These are phyloP conservation scores for Fusarium chaquense DNA, from an alignment of 2,329 filamentous ascomycete species.

Conservation along the genomic window DNA sequence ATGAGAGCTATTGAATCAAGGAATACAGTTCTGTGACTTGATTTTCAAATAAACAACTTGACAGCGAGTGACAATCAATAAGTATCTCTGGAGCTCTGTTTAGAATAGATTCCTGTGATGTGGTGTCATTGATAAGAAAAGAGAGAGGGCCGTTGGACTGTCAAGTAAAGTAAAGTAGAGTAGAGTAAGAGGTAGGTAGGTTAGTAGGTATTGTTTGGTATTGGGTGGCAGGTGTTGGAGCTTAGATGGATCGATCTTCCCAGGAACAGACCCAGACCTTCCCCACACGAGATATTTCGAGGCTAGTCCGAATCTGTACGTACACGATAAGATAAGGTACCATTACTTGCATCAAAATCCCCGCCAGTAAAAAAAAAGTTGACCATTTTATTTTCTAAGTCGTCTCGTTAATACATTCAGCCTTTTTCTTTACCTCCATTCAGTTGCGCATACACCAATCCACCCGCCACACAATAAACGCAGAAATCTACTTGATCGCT, in stretches of 20 bases:
- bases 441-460: neutral
- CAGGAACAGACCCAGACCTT: slow-evolving; percentile 29
- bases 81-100: neutral
- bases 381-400: slow-evolving; percentile 12
- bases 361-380: slow-evolving; percentile 43
- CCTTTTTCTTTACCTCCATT: neutral
- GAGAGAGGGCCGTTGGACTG: neutral
- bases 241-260: slow-evolving; percentile 32
- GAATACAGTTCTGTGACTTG: slow-evolving; percentile 2
- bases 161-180: neutral
- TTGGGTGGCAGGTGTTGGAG: slow-evolving; percentile 11
- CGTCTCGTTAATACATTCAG: neutral
- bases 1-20: slow-evolving; percentile 17
- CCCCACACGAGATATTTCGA: slow-evolving; percentile 24
- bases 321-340: slow-evolving; percentile 45
- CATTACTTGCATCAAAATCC: slow-evolving; percentile 16
- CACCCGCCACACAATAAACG: neutral
- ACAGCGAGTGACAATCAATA: neutral
- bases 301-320: slow-evolving; percentile 35
- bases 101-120: slow-evolving; percentile 4
- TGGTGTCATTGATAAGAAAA: slow-evolving; percentile 24
- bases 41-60: neutral
- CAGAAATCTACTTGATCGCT: neutral
- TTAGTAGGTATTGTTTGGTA: slow-evolving; percentile 1
- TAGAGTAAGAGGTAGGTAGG: too few species aligned